phyloP scores from a whole-genome alignment of 2,329 filamentous ascomycete genomes.

The Colletotrichum sublineola region DNA sequence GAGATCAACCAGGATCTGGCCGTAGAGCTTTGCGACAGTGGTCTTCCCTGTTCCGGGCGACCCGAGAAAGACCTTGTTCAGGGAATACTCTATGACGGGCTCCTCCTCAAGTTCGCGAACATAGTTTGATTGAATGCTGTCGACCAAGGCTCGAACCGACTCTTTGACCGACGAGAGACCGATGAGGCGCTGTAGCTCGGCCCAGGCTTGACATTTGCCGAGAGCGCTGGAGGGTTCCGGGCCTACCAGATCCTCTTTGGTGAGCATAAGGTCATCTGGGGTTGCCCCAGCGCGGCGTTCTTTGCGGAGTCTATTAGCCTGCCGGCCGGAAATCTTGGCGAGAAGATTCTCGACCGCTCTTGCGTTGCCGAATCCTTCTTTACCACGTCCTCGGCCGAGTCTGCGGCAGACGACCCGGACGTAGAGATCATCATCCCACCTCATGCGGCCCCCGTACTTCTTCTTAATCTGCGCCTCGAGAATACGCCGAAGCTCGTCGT shows the following conservation, averaged over 20 bases:
- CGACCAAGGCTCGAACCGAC: constrained; percentile 69
- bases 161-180: constrained; percentile 75
- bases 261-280: constrained; percentile 71
- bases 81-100: constrained; percentile 67
- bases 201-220: constrained; percentile 67
- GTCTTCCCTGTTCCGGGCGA: constrained; percentile 84
- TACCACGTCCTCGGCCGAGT: constrained; percentile 72
- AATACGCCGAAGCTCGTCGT: constrained; percentile 74
- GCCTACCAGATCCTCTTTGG: constrained; percentile 78
- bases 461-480: constrained; percentile 66
- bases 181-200: constrained; percentile 67
- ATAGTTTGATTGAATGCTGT: constrained; percentile 74
- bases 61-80: constrained; percentile 80
- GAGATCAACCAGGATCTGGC: constrained; percentile 74
- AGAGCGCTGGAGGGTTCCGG: constrained; percentile 72
- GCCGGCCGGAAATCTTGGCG: constrained; percentile 66
- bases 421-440: constrained; percentile 73
- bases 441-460: constrained; percentile 69
- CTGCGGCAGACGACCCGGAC: constrained; percentile 72
- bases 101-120: constrained; percentile 73
- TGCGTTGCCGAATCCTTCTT: constrained; percentile 80
- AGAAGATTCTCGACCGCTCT: constrained; percentile 75
- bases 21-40: constrained; percentile 80
- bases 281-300: constrained; percentile 56
- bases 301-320: constrained; percentile 66